Conservation (phyloP, 441 rosid genomes). For the Populus hybrid region DNA sequence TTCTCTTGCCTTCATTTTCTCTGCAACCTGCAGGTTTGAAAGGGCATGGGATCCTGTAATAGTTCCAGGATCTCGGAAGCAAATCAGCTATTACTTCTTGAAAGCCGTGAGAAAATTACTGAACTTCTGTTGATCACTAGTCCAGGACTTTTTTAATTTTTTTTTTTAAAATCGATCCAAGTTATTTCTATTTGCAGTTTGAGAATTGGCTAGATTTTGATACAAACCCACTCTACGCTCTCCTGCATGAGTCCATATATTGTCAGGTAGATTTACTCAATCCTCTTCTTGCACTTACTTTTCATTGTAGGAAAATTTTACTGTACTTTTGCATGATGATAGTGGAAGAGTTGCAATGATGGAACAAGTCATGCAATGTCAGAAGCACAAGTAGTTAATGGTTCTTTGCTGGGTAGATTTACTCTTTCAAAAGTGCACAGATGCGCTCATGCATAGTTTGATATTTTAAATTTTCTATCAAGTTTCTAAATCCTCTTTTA, state of each 20-base stretch:
- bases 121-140: conserved; percentile 9
- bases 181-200: conserved; percentile 40
- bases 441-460: background rate
- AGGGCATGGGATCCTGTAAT: conserved; percentile 89
- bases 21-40: conserved; percentile 56
- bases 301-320: background rate
- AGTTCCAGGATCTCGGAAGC: conserved; percentile 69
- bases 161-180: conserved; percentile 14
- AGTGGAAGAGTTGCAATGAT: background rate
- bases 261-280: conserved; percentile 61
- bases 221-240: conserved; percentile 84
- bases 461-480: background rate
- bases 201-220: conserved; percentile 69
- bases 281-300: conserved; percentile 3
- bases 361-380: background rate
- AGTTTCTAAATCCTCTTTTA: background rate
- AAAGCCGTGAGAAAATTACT: conserved; percentile 53
- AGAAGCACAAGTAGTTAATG: background rate
- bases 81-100: conserved; percentile 64
- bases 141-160: background rate
- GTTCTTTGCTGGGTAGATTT: background rate
- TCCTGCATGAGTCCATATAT: conserved; percentile 80
- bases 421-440: background rate
- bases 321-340: background rate
- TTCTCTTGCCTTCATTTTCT: background rate